Evolutionary conservation across 78 protist species (phyloP), one percentile per base, ranked within the genome.

Genomic region (Blattamonas nauphoetae): DNA sequence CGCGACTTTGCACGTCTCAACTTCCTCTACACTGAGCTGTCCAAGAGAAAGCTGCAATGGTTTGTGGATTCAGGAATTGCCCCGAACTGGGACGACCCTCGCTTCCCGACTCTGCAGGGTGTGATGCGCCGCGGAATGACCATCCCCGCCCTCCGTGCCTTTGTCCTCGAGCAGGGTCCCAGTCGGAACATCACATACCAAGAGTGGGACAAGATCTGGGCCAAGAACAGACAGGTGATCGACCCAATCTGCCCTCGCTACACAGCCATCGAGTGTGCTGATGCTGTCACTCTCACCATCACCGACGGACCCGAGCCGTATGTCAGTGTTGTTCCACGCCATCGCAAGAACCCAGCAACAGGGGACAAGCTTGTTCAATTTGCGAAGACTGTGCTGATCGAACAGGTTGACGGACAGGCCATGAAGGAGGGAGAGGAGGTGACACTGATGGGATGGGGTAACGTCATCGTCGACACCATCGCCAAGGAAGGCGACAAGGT

Each of bases 1-100:
- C 46, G 38, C 77, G 94, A 92, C 38, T 91, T 77, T 90, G 41
- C 89, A 83, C 94, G 98, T 21, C 81, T 97, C 64, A 95, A 94
- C 90, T 90, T 97, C 43, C 71, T 35, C 43, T 83, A 95, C 91
- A 93, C 97, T 2, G 77, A 94, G n/a, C 42, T 97, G 81, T 93
- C 97, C 64, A 97, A 97, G 96, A 91, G 99, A 80, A 93, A 94
- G 93, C 88, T 96, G 34, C 82, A 89, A 84, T 45, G 92, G 91
- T 92, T 97, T 78, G 98, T 96, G 1, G 97, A 94, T 78, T 6
- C 45, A 11, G 92, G 92, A 33, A 2, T 90, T 1, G 99, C 93
- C 34, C 88, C 41, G 33, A 98, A 98, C 41, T 98, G 99, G 99
- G 64, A 90, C 45, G 99, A 97, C 82, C 99, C 99, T 45, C 89